A percentile compares a stretch with the other conserved stretches of the same genome.
These are phyloP conservation scores for Typha latifolia DNA, from an alignment of 176 grass and related monocot species.

Conservation along the genomic window DNA sequence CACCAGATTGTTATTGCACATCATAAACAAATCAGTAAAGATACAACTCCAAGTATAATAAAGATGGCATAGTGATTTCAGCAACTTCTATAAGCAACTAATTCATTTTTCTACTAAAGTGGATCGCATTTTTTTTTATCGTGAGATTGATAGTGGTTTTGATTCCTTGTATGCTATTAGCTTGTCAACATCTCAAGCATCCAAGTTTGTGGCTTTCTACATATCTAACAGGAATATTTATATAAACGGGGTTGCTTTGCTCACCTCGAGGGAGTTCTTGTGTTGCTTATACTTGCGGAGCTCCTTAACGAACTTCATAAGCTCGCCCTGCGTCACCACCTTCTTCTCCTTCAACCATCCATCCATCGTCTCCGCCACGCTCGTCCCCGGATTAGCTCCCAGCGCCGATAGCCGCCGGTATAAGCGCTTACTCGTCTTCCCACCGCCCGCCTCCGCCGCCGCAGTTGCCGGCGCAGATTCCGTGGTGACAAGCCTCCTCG, in stretches of 20 bases:
- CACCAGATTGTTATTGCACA: no score
- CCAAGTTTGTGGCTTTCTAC: no score
- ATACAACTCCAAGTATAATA: no score
- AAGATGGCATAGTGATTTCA: no score
- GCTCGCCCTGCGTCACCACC: background rate
- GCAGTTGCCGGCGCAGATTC: background rate
- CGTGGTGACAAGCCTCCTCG: background rate
- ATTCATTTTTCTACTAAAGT: no score
- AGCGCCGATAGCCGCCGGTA: slow-evolving; percentile 2
- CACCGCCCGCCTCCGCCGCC: background rate
- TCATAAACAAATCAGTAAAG: no score
- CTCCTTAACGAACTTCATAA: background rate
- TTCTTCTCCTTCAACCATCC: slow-evolving; percentile 4
- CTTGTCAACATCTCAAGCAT: no score
- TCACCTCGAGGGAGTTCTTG: slow-evolving; percentile 7
- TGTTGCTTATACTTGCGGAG: slow-evolving; percentile 3
- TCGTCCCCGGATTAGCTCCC: background rate
- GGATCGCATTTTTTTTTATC: no score
- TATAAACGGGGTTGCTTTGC: background rate
- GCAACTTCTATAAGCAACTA: no score
- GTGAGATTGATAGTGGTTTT: no score
- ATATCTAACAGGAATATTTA: background rate
- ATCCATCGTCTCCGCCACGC: slow-evolving; percentile 4
- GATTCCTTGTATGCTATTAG: no score
- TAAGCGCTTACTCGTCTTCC: background rate